Evolutionary conservation across 2,329 filamentous ascomycete species (phyloP).

Genomic region (Lachnellula subtilissima): DNA sequence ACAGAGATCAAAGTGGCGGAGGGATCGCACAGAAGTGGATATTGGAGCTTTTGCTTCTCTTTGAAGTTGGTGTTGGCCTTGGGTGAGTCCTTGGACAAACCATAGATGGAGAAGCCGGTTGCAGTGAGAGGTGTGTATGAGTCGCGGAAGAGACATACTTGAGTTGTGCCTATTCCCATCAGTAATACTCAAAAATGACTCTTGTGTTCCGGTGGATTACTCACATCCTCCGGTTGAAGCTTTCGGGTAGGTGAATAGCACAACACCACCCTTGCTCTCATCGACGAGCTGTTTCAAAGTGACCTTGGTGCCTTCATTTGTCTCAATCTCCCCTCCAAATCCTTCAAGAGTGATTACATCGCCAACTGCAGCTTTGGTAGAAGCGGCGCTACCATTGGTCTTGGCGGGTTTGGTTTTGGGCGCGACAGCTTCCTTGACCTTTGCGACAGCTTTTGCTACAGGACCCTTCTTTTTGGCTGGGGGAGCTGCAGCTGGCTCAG

Average conservation of each 20-base stretch:
- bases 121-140: constrained; percentile 69
- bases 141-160: constrained; percentile 92
- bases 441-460: constrained; percentile 36
- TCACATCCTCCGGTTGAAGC: constrained; percentile 92
- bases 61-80: constrained; percentile 93
- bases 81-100: constrained; percentile 79
- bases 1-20: constrained; percentile 69
- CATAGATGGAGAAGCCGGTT: constrained; percentile 80
- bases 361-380: constrained; percentile 44
- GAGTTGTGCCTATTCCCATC: constrained; percentile 69
- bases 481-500: constrained; percentile 41
- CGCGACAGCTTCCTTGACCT: constrained; percentile 34
- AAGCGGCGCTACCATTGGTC: constrained; percentile 19
- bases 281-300: constrained; percentile 77
- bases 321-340: constrained; percentile 72
- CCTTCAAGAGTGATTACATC: constrained; percentile 51
- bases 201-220: constrained; percentile 32
- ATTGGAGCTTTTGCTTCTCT: constrained; percentile 84
- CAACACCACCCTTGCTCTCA: constrained; percentile 77
- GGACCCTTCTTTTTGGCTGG: constrained; percentile 43
- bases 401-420: constrained; percentile 28
- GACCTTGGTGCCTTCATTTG: constrained; percentile 75
- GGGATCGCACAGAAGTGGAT: constrained; percentile 82
- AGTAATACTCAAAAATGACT: neutral
- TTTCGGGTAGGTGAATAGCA: constrained; percentile 93